Conservation (phyloP, 202 grass and related monocot species). For the Panicum virgatum region DNA sequence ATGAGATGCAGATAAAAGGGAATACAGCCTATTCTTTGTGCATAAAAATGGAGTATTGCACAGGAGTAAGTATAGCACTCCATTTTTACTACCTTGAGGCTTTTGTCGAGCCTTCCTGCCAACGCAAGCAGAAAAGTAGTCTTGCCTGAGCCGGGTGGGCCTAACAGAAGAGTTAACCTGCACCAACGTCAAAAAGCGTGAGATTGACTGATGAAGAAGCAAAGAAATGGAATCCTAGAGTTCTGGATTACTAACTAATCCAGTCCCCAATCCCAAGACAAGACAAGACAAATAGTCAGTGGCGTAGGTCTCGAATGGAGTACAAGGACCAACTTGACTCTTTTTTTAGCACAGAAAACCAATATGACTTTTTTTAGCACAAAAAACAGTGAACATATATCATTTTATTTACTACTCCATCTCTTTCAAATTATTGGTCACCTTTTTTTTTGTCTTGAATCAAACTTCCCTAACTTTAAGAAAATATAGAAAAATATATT, state of each 20-base stretch:
- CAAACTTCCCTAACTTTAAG: too few relatives aligned
- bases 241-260: not conserved
- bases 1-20: too few relatives aligned
- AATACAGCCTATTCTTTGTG: not conserved
- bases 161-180: conserved; percentile 86
- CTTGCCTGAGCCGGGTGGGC: conserved; percentile 84
- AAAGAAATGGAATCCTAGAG: not conserved
- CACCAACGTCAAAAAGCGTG: conserved; percentile 30
- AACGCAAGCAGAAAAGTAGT: conserved; percentile 83
- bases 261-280: not conserved
- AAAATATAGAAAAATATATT: too few relatives aligned
- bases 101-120: conserved; percentile 70
- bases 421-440: too few relatives aligned
- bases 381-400: not conserved
- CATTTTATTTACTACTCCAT: not conserved
- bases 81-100: conserved; percentile 59
- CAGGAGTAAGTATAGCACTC: not conserved
- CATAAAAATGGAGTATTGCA: not conserved
- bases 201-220: conserved; percentile 16
- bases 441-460: too few relatives aligned
- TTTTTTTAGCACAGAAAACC: too few relatives aligned
- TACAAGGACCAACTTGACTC: not conserved
- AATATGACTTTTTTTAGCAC: not conserved
- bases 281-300: not conserved
- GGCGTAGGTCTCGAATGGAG: too few relatives aligned